Percentiles rank a stretch among this genome's conserved stretches.
Evolutionary conservation across 225 moss, liverwort and hornwort species (phyloP).

Genomic region (Polytrichum commune): DNA sequence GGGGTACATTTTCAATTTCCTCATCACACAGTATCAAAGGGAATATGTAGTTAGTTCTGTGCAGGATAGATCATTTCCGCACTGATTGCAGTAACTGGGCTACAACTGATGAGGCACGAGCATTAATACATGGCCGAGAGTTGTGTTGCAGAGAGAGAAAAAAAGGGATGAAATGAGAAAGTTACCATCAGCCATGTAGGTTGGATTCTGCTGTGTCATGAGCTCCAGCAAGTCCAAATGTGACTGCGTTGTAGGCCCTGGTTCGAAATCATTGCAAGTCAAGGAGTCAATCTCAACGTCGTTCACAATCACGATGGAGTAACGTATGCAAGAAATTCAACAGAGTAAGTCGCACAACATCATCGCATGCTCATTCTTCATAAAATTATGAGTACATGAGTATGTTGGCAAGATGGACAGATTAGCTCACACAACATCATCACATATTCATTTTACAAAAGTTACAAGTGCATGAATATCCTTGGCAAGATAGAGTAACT

Average conservation of each 20-base stretch:
- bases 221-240: constrained; percentile 48
- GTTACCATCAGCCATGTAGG: neutral
- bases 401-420: too few relatives aligned
- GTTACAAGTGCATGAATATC: too few relatives aligned
- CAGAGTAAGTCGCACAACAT: neutral
- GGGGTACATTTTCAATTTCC: too few relatives aligned
- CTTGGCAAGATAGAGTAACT: neutral
- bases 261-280: neutral
- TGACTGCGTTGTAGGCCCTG: constrained; percentile 29
- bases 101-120: too few relatives aligned
- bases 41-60: too few relatives aligned
- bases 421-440: neutral
- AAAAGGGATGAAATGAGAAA: neutral
- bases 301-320: neutral
- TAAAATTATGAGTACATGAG: too few relatives aligned
- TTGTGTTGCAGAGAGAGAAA: too few relatives aligned
- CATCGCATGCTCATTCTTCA: neutral
- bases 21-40: too few relatives aligned
- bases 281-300: neutral
- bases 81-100: too few relatives aligned
- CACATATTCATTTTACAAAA: neutral
- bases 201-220: constrained; percentile 37
- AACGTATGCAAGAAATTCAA: too few relatives aligned
- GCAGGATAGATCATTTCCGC: too few relatives aligned
- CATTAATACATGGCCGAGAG: too few relatives aligned